Base-by-base conservation (phyloP, 164 flowering plant species). In the Nymphaea thermarum region DNA sequence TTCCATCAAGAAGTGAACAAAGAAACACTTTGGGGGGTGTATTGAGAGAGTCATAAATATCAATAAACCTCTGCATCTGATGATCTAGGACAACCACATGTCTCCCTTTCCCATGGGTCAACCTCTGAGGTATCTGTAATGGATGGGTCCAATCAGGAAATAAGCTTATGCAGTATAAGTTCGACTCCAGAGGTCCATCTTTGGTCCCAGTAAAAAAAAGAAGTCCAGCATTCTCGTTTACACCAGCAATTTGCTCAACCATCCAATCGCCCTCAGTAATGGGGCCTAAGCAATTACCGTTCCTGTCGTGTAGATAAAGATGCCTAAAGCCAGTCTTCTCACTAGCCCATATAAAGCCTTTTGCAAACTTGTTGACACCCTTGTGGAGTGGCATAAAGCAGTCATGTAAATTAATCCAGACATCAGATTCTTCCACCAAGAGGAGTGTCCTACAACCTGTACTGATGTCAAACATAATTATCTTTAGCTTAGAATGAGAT, bases 241-340 rank as follows among this genome's bases (percentile, higher is more conserved):
- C 85, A 18, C 98, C 96, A 36, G 86, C 81, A 70, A 94, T 80
- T 73, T 89, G 95, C 72, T 91, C 98, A 68, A 94, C 95, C 88
- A 91, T 87, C 97, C 96, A 94, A 16, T 91, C 94, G 67, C 98
- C 98, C 77, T 83, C 83, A 3, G 97, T 94, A 42, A 94, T 81
- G 11, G 94, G 85, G 59, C 93, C 91, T 75, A 91, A 53, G 73
- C 91, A 90, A 62, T 55, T 72, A 45, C 97, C 98, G 72, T 79
- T 72, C 7, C 66, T 60, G 67, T 89, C 96, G 68, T 89, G 82
- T 61, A 91, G 79, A 80, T 91, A 91, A 65, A 94, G 86, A 81
- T 94, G 99, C 66, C 86, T 79, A 71, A 81, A 94, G 60, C 97
- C 97, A 3, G 97, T 83, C 77, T 74, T 94, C 57, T 91, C 97